Base-by-base conservation (phyloP, 2,329 filamentous ascomycete species). In the Fusarium fracticaudum region DNA sequence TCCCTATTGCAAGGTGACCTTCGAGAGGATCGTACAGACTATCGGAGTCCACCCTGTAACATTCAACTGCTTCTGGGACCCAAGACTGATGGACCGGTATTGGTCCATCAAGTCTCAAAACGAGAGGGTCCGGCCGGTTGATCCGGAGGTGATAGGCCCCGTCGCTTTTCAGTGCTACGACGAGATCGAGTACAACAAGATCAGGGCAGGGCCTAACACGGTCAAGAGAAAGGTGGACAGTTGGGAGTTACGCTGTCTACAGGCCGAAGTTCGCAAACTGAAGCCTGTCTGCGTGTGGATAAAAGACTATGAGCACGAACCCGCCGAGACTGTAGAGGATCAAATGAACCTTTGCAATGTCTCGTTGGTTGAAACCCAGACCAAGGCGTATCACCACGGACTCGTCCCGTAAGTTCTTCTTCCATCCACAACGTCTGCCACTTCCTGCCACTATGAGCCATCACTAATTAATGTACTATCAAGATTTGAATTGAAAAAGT, bases 201-300 rank as follows among this genome's bases (percentile, higher is more conserved):
- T n/a, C 35, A 29, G 24, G 14, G 3, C 11, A n/a, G 17, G 38
- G 12, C 8, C 31, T 22, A 20, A 20, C 5, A 26, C 31, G 8
- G 17, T 24, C 2, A 12, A 17, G 12, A 13, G 20, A 43, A 40
- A 22, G 9, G 35, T 35, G 15, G 31, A 20, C n/a, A 31, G 18
- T n/a, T 67, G 64, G 64, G 64, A 67, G 62, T 47, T 66, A 3
- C 37, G 50, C 20, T 63, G 51, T 35, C 62, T 67, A 11, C 15
- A 51, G 35, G 41, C 29, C 20, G 26, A 51, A 37, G 44, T 67
- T 1, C 51, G 29, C 11, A 45, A 51, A 13, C 35, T 67, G 29
- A n/a, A 37, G 13, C 64, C 64, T n/a, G 45, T 40, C 10, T 58
- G 13, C 12, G 62, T 66, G 8, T 60, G 33, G 44, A 67, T 67